Conservation (phyloP, 306 rosid species). For the Dalbergia oliveri region DNA sequence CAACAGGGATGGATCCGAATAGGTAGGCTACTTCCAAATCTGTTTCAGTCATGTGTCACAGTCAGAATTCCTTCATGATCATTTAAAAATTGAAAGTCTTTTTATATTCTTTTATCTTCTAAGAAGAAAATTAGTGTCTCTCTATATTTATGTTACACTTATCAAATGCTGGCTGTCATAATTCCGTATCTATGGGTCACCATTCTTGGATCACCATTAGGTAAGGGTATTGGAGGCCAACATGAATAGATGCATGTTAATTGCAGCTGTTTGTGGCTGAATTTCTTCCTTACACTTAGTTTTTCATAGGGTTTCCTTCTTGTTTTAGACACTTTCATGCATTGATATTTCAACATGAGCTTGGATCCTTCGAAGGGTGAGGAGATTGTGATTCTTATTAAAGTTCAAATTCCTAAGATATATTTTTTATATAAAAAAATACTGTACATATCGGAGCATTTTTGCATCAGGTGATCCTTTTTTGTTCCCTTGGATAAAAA, state of each 20-base stretch:
- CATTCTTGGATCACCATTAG: too few species aligned
- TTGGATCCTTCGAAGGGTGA: too few species aligned
- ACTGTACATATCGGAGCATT: background rate
- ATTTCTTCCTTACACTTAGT: too few species aligned
- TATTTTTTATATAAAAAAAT: too few species aligned
- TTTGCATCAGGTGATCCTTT: background rate
- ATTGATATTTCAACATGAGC: too few species aligned
- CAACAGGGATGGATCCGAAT: constrained; percentile 94
- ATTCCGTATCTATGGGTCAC: background rate
- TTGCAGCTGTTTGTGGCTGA: background rate
- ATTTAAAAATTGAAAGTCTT: background rate
- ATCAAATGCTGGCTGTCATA: background rate
- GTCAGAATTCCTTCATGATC: background rate
- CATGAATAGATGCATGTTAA: background rate
- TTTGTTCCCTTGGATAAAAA: background rate
- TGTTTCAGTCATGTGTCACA: constrained; percentile 14
- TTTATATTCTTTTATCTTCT: background rate
- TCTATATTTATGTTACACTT: background rate
- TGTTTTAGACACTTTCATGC: background rate
- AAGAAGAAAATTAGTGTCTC: background rate
- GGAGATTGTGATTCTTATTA: too few species aligned
- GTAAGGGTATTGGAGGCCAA: background rate
- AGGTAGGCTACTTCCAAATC: constrained; percentile 56
- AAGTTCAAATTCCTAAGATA: background rate
- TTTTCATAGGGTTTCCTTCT: background rate